Conservation (phyloP, 192 early-diverging fungal genomes). For the Phycomyces blakesleeanus region DNA sequence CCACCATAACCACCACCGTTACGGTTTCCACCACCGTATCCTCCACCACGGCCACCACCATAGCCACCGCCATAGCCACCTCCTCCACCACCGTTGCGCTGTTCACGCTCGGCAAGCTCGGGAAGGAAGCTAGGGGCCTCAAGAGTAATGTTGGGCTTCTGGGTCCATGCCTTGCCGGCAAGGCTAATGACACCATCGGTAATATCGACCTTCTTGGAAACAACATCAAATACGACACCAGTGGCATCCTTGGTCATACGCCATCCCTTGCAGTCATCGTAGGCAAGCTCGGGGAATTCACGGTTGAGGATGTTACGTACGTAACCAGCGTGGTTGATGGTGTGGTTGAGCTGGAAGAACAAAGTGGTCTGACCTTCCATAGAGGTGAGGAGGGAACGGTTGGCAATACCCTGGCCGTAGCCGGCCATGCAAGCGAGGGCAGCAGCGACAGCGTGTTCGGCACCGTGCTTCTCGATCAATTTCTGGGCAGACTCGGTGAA, state of each 20-base stretch:
- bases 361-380: constrained; percentile 80
- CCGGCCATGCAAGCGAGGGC: constrained; percentile 88
- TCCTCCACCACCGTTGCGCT: constrained; percentile 32
- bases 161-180: constrained; percentile 69
- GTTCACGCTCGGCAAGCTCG: constrained; percentile 63
- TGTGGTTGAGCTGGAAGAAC: constrained; percentile 61
- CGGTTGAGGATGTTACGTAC: constrained; percentile 74
- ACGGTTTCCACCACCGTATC: constrained; percentile 40
- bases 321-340: constrained; percentile 80
- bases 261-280: constrained; percentile 76
- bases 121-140: constrained; percentile 74
- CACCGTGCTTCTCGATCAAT: constrained; percentile 65
- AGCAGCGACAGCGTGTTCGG: constrained; percentile 73
- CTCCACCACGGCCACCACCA: constrained; percentile 43
- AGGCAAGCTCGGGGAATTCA: constrained; percentile 64
- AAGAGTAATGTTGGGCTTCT: constrained; percentile 59
- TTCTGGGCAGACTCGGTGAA: constrained; percentile 73
- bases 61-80: constrained; percentile 36
- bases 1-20: constrained; percentile 35
- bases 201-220: constrained; percentile 62
- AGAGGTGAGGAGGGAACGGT: constrained; percentile 80
- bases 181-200: constrained; percentile 52
- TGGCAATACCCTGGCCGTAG: constrained; percentile 77
- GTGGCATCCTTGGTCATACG: constrained; percentile 76
- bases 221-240: constrained; percentile 87